Conservation (phyloP, 2,329 filamentous ascomycete genomes). For the Fusarium sp. region DNA sequence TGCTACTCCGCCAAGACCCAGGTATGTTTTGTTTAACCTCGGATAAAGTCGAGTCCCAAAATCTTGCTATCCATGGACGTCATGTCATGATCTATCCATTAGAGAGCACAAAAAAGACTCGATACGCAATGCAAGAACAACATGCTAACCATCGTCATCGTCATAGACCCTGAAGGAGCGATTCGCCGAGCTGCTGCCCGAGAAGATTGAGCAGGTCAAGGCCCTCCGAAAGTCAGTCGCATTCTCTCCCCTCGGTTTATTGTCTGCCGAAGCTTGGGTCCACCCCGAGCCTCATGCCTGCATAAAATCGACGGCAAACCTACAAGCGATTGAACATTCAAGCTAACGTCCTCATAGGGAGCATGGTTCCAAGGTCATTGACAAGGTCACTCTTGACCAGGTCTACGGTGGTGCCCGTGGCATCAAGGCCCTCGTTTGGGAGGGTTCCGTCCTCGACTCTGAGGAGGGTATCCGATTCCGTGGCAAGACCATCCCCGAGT, state of each 20-base stretch:
- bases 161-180: conserved; percentile 93
- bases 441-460: conserved; percentile 96
- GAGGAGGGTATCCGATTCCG: conserved; percentile 99
- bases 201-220: conserved; percentile 99
- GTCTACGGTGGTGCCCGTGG: conserved; percentile 99
- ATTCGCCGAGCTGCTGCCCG: conserved; percentile 94
- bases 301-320: conserved; percentile 3
- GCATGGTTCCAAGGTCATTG: conserved; percentile 92
- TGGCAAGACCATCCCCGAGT: conserved; percentile 98
- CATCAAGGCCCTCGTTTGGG: conserved; percentile 99
- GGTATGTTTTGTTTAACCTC: conserved; percentile 68
- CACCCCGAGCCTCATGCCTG: conserved; percentile 22
- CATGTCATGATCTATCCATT: conserved; percentile 5
- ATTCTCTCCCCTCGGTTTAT: conserved; percentile 29
- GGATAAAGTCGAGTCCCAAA: conserved; percentile 15
- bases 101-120: neutral
- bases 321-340: conserved; percentile 15
- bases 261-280: conserved; percentile 24
- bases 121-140: neutral
- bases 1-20: conserved; percentile 94
- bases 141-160: conserved; percentile 10
- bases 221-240: conserved; percentile 87
- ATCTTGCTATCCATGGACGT: conserved; percentile 10
- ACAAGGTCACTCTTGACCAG: conserved; percentile 98
- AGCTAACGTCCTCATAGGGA: conserved; percentile 68